Conservation (phyloP, 1,284 basidiomycete genomes). For the Malassezia restricta region DNA sequence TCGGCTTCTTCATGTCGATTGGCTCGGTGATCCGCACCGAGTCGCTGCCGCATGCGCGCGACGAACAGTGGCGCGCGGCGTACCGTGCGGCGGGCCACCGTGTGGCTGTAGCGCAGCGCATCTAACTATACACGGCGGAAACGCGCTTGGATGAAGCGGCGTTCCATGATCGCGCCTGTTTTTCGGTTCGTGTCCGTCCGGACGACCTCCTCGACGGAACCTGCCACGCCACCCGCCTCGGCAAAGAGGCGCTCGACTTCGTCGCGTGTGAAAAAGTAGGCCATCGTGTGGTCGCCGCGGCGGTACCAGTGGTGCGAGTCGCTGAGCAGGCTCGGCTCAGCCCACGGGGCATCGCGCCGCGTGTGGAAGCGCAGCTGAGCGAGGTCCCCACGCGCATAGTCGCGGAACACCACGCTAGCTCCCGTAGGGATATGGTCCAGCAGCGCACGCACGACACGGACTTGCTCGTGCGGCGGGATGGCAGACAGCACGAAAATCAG, state of each 20-base stretch:
- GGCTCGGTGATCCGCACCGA: slow-evolving; percentile 40
- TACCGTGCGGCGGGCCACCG: slow-evolving; percentile 12
- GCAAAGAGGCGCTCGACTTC: slow-evolving; percentile 25
- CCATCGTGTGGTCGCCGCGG: slow-evolving; percentile 46
- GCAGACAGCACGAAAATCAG: slow-evolving; percentile 46
- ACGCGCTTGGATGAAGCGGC: slow-evolving; percentile 19
- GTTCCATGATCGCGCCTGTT: slow-evolving; percentile 18
- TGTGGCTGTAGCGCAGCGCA: neutral
- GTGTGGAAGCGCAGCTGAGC: slow-evolving; percentile 46
- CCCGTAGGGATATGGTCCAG: slow-evolving; percentile 20
- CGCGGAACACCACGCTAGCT: slow-evolving; percentile 40
- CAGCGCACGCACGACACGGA: slow-evolving; percentile 20
- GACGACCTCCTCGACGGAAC: slow-evolving; percentile 24
- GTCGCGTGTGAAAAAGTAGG: slow-evolving; percentile 42
- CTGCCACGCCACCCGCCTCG: slow-evolving; percentile 21
- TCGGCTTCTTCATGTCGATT: slow-evolving; percentile 43
- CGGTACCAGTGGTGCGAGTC: slow-evolving; percentile 32
- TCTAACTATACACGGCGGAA: slow-evolving; percentile 2
- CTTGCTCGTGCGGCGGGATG: slow-evolving; percentile 41
- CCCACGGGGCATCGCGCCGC: slow-evolving; percentile 30
- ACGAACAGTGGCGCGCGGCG: slow-evolving; percentile 12
- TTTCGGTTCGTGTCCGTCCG: slow-evolving; percentile 27
- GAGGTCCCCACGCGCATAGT: slow-evolving; percentile 46
- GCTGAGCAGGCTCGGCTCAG: slow-evolving; percentile 42
- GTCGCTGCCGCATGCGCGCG: slow-evolving; percentile 5